Evolutionary conservation across 768 basidiomycete genomes (phyloP), one percentile per base, ranked within the genome.

Genomic region (Termitomyces sp.): DNA sequence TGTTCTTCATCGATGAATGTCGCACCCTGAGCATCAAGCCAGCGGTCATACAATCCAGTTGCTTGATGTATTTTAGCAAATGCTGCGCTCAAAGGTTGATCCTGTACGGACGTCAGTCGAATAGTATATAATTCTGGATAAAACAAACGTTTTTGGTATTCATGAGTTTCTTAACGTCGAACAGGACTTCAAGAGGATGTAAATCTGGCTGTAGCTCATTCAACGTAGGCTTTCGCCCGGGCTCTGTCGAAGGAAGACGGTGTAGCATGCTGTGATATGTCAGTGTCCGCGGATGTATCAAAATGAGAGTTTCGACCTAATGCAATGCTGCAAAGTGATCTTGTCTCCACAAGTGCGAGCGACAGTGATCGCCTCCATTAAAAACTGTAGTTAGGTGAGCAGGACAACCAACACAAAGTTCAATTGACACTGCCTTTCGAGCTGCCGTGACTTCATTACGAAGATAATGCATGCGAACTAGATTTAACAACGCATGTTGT

Each of bases 341-440:
- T 79, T 83, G 68, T 94, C 92, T 34, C 85, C 84, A 31, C 77
- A 82, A 8, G 85, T 85, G 52, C 92, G 82, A 52, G 90, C 81
- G n/a, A 88, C 84, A 43, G 82, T 80, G 58, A 93, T 86, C 2
- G 90, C 92, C 73, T 94, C 92, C 32, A 79, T 74, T 14, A 93
- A 71, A 52, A 88, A 74, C 91, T 94, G 54, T 53, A 38, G 19
- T 14, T 4, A 35, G 23, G 41, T 53, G 40, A 56, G 29, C 42
- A 54, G 10, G 44, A 12, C 3, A 21, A 21, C 19, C 25, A 47
- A 51, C 12, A n/a, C 27, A 37, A 50, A 43, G 8, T 32, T 3
- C 5, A 57, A 7, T 11, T 21, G 29, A 37, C 12, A 7, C 9
- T 57, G 87, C 90, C 76, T 89, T 82, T 53, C 83, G 79, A 27